phyloP scores from a whole-genome alignment of 805 yeast genomes.

The Hanseniaspora clermontiae region DNA sequence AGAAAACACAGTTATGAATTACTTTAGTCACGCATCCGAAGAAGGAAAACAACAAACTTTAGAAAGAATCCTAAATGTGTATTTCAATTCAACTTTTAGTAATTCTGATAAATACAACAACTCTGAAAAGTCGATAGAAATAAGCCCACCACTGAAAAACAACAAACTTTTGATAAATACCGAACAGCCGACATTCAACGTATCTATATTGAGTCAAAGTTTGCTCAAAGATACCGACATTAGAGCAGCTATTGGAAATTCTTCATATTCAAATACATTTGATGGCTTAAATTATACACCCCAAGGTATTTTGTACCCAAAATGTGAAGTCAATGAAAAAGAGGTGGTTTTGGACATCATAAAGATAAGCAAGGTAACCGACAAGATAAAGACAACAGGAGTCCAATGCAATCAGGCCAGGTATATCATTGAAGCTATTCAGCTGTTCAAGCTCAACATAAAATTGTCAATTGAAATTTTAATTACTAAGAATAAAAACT shows the following conservation, averaged over 20 bases:
- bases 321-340: conserved; percentile 37
- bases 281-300: conserved; percentile 56
- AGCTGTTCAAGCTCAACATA: conserved; percentile 39
- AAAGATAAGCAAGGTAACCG: conserved; percentile 44
- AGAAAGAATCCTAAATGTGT: conserved; percentile 5
- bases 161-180: conserved; percentile 13
- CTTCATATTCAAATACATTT: conserved; percentile 30
- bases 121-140: background rate
- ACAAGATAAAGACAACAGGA: conserved; percentile 45
- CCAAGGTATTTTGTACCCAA: conserved; percentile 37
- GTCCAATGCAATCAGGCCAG: conserved; percentile 49
- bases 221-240: conserved; percentile 30
- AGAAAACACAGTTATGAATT: conserved; percentile 21
- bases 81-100: background rate
- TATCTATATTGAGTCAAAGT: conserved; percentile 21
- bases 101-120: background rate
- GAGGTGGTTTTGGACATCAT: conserved; percentile 48
- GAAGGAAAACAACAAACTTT: conserved; percentile 20
- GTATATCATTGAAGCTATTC: conserved; percentile 41
- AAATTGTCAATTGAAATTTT: conserved; percentile 51
- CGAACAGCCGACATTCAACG: conserved; percentile 22
- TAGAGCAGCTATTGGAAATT: conserved; percentile 28
- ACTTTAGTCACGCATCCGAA: conserved; percentile 23
- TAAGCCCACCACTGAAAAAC: background rate
- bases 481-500: conserved; percentile 37